Percentiles rank a stretch among this genome's conserved stretches.
These are phyloP conservation scores for Camellia japonica DNA, from an alignment of 148 eudicot species.

Conservation along the genomic window DNA sequence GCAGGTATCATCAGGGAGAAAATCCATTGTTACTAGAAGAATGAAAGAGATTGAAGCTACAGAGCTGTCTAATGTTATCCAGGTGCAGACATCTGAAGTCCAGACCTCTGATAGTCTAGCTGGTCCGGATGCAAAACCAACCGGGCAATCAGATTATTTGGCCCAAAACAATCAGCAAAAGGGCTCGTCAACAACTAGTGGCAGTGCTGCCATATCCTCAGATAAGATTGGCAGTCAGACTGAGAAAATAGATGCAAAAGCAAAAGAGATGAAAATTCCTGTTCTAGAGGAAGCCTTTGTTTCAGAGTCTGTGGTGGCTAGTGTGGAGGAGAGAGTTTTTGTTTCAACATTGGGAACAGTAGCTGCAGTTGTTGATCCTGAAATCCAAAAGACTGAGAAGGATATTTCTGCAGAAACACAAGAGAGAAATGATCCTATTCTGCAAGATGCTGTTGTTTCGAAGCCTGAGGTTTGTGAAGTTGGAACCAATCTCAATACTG, in stretches of 20 bases:
- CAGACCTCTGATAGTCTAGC: slow-evolving; percentile 4
- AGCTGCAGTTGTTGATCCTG: slow-evolving; percentile 10
- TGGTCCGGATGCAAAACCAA: slow-evolving; percentile 10
- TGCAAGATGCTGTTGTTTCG: slow-evolving; percentile 8
- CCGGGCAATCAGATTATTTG: slow-evolving; percentile 10
- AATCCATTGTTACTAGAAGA: slow-evolving; percentile 38
- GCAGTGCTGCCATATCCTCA: slow-evolving; percentile 6
- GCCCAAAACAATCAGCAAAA: slow-evolving; percentile 8
- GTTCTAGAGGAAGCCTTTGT: not conserved
- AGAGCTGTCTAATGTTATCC: slow-evolving; percentile 9
- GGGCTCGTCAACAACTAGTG: not conserved
- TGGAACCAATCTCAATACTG: not conserved
- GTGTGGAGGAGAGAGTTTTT: not conserved
- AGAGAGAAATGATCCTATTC: slow-evolving; percentile 15
- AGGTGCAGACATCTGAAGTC: slow-evolving; percentile 19
- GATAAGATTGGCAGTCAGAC: slow-evolving; percentile 11
- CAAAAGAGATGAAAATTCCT: not conserved
- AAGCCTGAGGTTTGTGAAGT: slow-evolving; percentile 4
- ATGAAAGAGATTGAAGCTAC: slow-evolving; percentile 33
- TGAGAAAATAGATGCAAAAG: slow-evolving; percentile 8
- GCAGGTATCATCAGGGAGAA: slow-evolving; percentile 36
- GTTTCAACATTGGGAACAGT: slow-evolving; percentile 13
- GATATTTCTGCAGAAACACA: slow-evolving; percentile 13
- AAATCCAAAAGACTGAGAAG: not conserved
- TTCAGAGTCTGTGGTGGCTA: slow-evolving; percentile 4